Conservation (phyloP, 2,329 filamentous ascomycete species). For the Cylindrodendrum hubeiense region DNA sequence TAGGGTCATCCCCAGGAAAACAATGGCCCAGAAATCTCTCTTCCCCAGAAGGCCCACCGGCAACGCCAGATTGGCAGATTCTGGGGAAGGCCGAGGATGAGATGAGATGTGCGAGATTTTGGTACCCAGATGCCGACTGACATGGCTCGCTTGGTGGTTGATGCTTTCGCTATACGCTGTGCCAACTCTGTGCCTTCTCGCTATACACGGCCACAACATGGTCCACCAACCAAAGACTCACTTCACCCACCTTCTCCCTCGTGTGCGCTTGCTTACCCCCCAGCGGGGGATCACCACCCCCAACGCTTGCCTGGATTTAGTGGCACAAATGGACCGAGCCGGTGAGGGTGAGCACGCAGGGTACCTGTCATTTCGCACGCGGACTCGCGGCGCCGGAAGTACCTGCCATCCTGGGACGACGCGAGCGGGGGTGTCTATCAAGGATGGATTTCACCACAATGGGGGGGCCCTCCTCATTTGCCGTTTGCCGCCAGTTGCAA, state of each 20-base stretch:
- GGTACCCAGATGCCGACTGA: background rate
- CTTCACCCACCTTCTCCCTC: background rate
- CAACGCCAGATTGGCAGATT: constrained; percentile 27
- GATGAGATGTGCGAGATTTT: constrained; percentile 13
- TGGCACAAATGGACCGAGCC: background rate
- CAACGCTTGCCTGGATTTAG: constrained; percentile 2
- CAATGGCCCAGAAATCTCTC: constrained; percentile 23
- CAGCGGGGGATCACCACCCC: constrained; percentile 23
- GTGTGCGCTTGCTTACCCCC: constrained; percentile 17
- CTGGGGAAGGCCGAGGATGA: constrained; percentile 16
- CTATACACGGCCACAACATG: background rate
- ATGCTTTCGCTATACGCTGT: too few species aligned
- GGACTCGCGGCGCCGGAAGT: background rate
- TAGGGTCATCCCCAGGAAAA: constrained; percentile 11
- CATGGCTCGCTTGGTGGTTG: background rate
- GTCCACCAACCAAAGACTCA: background rate
- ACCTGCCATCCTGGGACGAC: constrained; percentile 8
- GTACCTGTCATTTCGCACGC: background rate
- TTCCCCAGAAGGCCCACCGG: constrained; percentile 21
- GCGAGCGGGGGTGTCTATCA: background rate
- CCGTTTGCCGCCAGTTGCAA: background rate
- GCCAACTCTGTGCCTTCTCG: too few species aligned
- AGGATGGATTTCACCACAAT: background rate
- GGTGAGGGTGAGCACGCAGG: background rate
- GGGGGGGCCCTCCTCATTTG: background rate